Base-by-base conservation (phyloP, 78 protist genomes). In the slime mould (Dictyostelium discoideum) region DNA sequence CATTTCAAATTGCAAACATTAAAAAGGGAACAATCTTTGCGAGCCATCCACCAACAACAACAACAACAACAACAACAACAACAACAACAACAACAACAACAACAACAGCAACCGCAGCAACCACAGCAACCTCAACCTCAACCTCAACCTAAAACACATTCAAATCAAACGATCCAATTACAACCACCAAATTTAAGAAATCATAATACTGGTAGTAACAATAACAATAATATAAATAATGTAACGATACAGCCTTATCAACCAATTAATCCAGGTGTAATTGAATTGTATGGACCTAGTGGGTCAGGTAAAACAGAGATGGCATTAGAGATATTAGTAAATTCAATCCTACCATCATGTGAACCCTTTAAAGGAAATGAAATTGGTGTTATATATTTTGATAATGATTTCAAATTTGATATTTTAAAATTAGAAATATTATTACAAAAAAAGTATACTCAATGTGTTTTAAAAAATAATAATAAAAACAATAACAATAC, bases 391-490 rank as follows among this genome's bases (percentile, higher is more conserved):
- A 48, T 90, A 5, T 90, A 82, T 48, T 90, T 90, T 82, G 94
- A 90, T n/a, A 90, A 90, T 72, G 94, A 90, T 54, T 90, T 50
- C 39, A 90, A 90, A 50, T 90, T 90, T 29, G 94, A 90, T 50
- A 24, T 80, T 7, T 18, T 69, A 11, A 65, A 44, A 48, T 48
- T 90, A 8, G 73, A 29, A 20, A 2, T 11, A 6, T 32, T 80
- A 7, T 3, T 90, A 4, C 2, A 32, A 13, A 14, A 81, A 82
- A 90, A 29, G 42, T 90, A 54, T 50, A 73, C 39, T 2, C 5
- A 11, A 39, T 20, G 24, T 29, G 13, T 24, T 6, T 48, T 5
- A 44, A 57, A 87, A 40, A 20, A 48, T 5, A 54, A 87, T n/a
- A 87, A 72, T 20, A 74, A 74, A 50, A 63, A 65, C 3, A 65